Percentiles rank a stretch among this genome's conserved stretches.
Conservation (phyloP, 345 rosid genomes). For the Citropsis articulata region DNA sequence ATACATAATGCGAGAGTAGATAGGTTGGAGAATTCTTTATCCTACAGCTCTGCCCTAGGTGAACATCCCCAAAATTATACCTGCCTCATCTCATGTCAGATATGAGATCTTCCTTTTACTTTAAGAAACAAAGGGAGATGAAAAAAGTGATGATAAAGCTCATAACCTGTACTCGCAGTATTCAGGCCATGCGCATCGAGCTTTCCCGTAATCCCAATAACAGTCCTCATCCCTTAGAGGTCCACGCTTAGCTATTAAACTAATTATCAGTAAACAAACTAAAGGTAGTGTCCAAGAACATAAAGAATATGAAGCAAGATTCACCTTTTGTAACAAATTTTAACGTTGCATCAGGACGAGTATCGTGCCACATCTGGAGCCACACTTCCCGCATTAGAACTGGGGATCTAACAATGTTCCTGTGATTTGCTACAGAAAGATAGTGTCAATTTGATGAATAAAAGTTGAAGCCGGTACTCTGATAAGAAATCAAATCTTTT, state of each 20-base stretch:
- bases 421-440: constrained; percentile 80
- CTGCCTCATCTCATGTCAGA: constrained; percentile 36
- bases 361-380: constrained; percentile 99
- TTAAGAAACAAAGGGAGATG: background rate
- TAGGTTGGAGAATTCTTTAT: constrained; percentile 70
- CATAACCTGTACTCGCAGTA: constrained; percentile 90
- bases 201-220: constrained; percentile 98
- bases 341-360: constrained; percentile 57
- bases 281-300: background rate
- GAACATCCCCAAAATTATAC: constrained; percentile 89
- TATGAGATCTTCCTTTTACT: background rate
- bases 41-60: constrained; percentile 98
- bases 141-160: background rate
- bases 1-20: constrained; percentile 63
- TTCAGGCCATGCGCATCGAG: constrained; percentile 93
- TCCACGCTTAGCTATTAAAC: constrained; percentile 77
- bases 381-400: constrained; percentile 96
- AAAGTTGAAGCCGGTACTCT: background rate
- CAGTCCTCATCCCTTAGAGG: constrained; percentile 92
- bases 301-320: background rate
- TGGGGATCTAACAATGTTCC: constrained; percentile 91
- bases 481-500: constrained; percentile 4
- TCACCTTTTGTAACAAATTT: constrained; percentile 89
- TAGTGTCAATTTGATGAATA: constrained; percentile 21
- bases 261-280: constrained; percentile 9